Evolutionary conservation across 306 rosid species (phyloP), one percentile per base, ranked within the genome.

Genomic region (Dryas alaskensis): DNA sequence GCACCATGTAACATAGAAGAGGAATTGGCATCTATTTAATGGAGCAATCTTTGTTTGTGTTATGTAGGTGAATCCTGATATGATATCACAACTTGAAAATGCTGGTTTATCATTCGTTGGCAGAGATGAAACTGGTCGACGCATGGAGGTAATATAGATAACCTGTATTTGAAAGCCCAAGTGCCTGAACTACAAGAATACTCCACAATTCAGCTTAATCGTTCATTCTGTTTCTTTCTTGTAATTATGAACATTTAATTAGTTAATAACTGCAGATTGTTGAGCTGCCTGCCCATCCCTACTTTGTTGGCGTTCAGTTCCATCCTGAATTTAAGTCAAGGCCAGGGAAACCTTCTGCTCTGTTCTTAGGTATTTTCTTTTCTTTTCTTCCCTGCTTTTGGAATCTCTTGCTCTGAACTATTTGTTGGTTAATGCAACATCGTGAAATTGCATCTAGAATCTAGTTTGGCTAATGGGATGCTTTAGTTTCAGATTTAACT

Each of bases 281-380:
- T 54, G 97, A 92, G 86, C 84, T 92, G 81, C 85, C 91, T 69
- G 9, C 85, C 77, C 97, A 92, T 89, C 96, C 96, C 6, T 92
- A 83, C 81, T 92, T 79, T 61, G 76, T 92, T 74, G 97, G 96
- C 16, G 97, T 85, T 70, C 97, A 92, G 83, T 92, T 92, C 82
- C 97, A 92, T 82, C 97, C 97, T 0, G 97, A 92, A 79, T 92
- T 84, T 79, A 92, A 86, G 76, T 92, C 97, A 53, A 84, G 97
- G 85, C 97, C 97, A 4, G 97, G 97, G 57, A 89, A 86, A 76
- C 92, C 97, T 59, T 87, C 97, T 74, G 89, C 92, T 4, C 79
- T 82, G 63, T 92, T 92, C 79, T 81, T 87, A 72, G 97, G 97
- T 92, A 86, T 51, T 69, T 71, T 58, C 49, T 44, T 8, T 45